These are phyloP conservation scores for Rhynchosporium secalis DNA, from an alignment of 2,329 filamentous ascomycete species.

Conservation along the genomic window DNA sequence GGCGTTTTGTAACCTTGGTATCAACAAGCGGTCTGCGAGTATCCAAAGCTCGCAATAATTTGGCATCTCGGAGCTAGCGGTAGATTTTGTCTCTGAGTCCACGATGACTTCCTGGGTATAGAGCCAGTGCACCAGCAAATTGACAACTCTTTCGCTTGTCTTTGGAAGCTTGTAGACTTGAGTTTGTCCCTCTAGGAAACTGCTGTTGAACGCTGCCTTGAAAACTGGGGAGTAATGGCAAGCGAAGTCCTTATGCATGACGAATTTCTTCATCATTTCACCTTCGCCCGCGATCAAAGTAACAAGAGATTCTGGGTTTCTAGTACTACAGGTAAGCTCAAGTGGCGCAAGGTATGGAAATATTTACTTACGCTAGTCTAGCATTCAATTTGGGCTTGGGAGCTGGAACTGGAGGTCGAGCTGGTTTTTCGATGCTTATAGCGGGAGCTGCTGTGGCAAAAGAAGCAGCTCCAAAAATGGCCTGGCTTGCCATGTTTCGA, in stretches of 20 bases:
- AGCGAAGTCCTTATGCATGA: slow-evolving; percentile 22
- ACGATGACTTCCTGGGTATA: slow-evolving; percentile 13
- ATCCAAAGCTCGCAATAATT: slow-evolving; percentile 15
- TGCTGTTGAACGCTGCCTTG: slow-evolving; percentile 16
- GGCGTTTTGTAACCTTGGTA: slow-evolving; percentile 21
- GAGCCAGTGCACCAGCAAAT: slow-evolving; percentile 19
- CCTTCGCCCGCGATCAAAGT: slow-evolving; percentile 4
- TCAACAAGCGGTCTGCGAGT: slow-evolving; percentile 18
- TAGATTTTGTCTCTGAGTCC: not conserved
- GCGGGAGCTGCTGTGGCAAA: too few species aligned
- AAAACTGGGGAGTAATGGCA: slow-evolving; percentile 21
- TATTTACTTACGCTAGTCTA: too few species aligned
- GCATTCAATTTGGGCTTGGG: too few species aligned
- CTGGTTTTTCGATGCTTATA: too few species aligned
- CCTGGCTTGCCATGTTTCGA: too few species aligned
- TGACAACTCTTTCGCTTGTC: slow-evolving; percentile 3
- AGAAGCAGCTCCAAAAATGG: too few species aligned
- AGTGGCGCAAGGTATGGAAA: too few species aligned
- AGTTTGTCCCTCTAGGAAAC: slow-evolving; percentile 19
- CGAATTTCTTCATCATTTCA: not conserved
- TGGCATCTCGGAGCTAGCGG: not conserved
- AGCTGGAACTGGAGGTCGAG: too few species aligned
- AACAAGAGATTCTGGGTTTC: slow-evolving; percentile 1
- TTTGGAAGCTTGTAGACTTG: slow-evolving; percentile 20
- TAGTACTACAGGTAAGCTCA: not conserved